phyloP scores from a whole-genome alignment of 2,329 filamentous ascomycete species.

The Beauveria sp. region DNA sequence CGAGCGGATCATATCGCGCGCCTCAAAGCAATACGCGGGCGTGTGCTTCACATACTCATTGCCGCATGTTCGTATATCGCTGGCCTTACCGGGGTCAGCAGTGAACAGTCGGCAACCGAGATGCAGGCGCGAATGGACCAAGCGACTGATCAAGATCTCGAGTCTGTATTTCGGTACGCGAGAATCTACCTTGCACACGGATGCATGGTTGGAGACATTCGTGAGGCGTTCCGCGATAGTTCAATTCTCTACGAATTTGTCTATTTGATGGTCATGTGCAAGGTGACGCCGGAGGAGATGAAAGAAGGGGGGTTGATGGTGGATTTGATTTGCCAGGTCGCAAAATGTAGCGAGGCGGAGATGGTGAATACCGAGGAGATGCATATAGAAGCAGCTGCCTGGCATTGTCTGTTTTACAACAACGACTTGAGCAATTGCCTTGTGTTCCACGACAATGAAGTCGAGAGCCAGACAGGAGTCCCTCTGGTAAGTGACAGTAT shows the following conservation, averaged over 20 bases:
- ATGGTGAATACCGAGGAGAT: neutral
- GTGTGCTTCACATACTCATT: slow-evolving; percentile 14
- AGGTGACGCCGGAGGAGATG: too few species aligned
- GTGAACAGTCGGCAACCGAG: neutral
- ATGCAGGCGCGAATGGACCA: neutral
- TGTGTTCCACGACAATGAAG: neutral
- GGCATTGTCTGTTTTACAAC: too few species aligned
- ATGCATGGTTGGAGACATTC: neutral
- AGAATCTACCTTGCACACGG: too few species aligned
- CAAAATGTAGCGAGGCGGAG: too few species aligned
- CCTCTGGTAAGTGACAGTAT: too few species aligned
- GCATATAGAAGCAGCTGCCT: too few species aligned
- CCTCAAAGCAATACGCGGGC: slow-evolving; percentile 9
- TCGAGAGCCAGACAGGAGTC: too few species aligned
- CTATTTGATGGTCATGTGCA: neutral
- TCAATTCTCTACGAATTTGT: neutral
- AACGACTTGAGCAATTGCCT: neutral
- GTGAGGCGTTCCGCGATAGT: neutral
- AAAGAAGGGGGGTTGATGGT: too few species aligned
- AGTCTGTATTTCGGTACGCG: neutral
- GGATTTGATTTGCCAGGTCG: too few species aligned
- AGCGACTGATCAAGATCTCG: neutral
- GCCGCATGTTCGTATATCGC: slow-evolving; percentile 2
- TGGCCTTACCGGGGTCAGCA: neutral
- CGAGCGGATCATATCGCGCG: slow-evolving; percentile 15